Base-by-base conservation (phyloP, 2,329 filamentous ascomycete species). In the Colletotrichum musae region DNA sequence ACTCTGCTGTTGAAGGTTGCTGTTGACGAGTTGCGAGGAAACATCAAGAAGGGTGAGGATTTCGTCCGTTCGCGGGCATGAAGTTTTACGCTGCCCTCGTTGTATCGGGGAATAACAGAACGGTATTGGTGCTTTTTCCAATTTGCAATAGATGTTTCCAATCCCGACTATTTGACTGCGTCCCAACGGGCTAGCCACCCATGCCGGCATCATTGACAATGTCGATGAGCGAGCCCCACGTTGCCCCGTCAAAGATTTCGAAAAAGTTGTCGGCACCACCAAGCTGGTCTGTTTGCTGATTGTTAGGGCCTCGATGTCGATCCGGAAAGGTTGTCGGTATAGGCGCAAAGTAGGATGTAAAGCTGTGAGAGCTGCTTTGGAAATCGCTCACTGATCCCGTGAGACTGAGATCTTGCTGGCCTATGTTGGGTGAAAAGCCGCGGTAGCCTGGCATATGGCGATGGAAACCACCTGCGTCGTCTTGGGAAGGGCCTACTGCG, bases 211-310 rank as follows among this genome's bases (percentile, higher is more conserved):
- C 48, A 26, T 71, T 61, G 18, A 70, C 50, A 6, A 71, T 47
- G 10, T 67, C 63, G 0, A 70, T 24, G 2, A 70, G 48, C 2
- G 58, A 71, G 10, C 67, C 67, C 62, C 62, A 70, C 5, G 62
- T 70, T 4, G 61, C 70, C 32, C 61, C 67, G 24, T 70, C 70
- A 36, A 71, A 71, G 4, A 71, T 58, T 10, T 71, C 67, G 10
- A 71, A 61, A 9, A 70, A 21, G 16, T 28, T 60, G 0, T 59
- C 41, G 3, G 15, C 13, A 10, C 24, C 41, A 4, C 39, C 56
- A 15, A 39, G 6, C 13, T 53, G 53, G 6, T 61, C 51, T 7
- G 51, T 5, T 18, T 26, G 39, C 16, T 53, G 41, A 13, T 21
- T n/a, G 2, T 4, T n/a, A 7, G 4, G 6, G 5, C 24, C 21